Evolutionary conservation across 192 early-diverging fungal genomes (phyloP).

Genomic region (Mortierella claussenii): DNA sequence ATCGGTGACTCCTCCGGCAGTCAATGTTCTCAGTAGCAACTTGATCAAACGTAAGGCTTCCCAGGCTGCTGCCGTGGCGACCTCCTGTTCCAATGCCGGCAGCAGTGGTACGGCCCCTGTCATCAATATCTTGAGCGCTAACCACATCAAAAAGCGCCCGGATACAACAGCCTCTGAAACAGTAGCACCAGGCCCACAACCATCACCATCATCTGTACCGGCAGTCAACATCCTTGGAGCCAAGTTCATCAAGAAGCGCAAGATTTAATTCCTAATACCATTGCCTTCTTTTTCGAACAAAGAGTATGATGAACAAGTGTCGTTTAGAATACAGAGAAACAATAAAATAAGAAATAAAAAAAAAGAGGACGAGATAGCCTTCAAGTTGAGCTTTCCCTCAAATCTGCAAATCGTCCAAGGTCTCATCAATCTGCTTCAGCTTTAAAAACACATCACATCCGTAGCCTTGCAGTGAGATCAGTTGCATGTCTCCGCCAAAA

Average conservation of each 20-base stretch:
- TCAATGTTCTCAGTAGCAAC: slow-evolving; percentile 13
- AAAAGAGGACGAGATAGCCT: neutral
- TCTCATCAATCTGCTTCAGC: slow-evolving; percentile 85
- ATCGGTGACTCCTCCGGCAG: neutral
- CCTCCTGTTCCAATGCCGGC: too few species aligned
- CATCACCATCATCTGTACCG: slow-evolving; percentile 5
- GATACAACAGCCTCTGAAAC: too few species aligned
- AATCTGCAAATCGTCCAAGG: slow-evolving; percentile 64
- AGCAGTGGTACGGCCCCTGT: too few species aligned
- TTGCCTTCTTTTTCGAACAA: too few species aligned
- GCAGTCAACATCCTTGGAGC: slow-evolving; percentile 16
- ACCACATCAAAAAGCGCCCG: slow-evolving; percentile 8
- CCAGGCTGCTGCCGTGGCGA: neutral
- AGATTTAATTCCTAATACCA: slow-evolving; percentile 13
- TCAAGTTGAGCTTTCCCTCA: slow-evolving; percentile 10
- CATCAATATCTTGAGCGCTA: slow-evolving; percentile 4
- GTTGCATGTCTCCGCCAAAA: slow-evolving; percentile 90
- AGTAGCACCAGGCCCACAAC: neutral
- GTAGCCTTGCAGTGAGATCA: slow-evolving; percentile 85
- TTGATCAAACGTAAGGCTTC: slow-evolving; percentile 19
- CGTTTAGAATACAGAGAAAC: too few species aligned
- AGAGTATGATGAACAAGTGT: too few species aligned
- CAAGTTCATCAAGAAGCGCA: slow-evolving; percentile 26
- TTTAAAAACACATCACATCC: slow-evolving; percentile 94
- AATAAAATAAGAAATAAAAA: neutral